These are phyloP conservation scores for Inonotus obliquus DNA, from an alignment of 1,284 basidiomycete genomes.

Conservation along the genomic window DNA sequence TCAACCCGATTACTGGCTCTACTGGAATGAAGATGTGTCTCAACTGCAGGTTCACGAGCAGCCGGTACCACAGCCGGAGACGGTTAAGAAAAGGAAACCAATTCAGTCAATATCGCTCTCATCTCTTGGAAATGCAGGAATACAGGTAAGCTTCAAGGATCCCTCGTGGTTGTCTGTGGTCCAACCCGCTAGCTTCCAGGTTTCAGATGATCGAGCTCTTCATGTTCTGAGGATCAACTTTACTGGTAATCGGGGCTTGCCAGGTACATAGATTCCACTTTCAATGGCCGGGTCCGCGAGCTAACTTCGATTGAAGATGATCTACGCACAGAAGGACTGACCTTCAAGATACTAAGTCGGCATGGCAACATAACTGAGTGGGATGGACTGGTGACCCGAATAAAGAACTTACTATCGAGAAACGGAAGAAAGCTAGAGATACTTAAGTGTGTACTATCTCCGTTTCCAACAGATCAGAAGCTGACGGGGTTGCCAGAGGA, in stretches of 20 bases:
- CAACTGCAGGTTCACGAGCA: constrained; percentile 8
- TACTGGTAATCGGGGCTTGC: neutral
- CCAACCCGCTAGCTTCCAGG: neutral
- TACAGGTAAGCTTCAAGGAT: neutral
- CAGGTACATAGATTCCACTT: neutral
- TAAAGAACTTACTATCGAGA: neutral
- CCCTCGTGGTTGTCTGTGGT: neutral
- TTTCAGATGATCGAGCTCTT: neutral
- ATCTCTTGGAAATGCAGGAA: neutral
- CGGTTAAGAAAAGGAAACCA: neutral
- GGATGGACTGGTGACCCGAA: neutral
- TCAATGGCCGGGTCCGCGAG: neutral
- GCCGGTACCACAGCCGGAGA: neutral
- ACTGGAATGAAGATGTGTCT: constrained; percentile 1
- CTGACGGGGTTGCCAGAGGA: neutral
- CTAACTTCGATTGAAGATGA: neutral
- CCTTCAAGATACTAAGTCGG: constrained; percentile 1
- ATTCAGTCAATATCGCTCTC: neutral
- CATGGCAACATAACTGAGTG: neutral
- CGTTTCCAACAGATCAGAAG: neutral
- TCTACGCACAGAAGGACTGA: neutral
- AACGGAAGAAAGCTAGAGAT: neutral
- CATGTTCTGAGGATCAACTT: neutral
- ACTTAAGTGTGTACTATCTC: neutral
- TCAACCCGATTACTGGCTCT: constrained; percentile 10